A percentile compares a stretch with the other conserved stretches of the same genome.
These are phyloP conservation scores for Beauveria asiatica DNA, from an alignment of 2,329 filamentous ascomycete species.

Conservation along the genomic window DNA sequence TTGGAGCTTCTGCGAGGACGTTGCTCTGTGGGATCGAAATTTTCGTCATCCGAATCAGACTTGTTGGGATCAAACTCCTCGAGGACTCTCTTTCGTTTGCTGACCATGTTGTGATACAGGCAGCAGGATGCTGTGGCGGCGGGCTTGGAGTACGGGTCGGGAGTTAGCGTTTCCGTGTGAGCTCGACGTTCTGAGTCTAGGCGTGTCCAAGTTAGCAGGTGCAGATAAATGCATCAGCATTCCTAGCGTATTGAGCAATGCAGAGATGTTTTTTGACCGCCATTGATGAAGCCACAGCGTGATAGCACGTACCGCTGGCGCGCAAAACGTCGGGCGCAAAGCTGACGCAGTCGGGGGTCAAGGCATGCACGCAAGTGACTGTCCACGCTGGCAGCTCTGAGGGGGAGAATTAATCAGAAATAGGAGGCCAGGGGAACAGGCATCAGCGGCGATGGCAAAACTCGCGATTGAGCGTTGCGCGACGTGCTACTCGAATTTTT, in stretches of 20 bases:
- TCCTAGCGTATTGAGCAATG: background rate
- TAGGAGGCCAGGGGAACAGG: background rate
- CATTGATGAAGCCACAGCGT: background rate
- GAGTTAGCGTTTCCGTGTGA: background rate
- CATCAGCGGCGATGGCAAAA: background rate
- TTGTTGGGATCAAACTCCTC: conserved; percentile 58
- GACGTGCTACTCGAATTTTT: background rate
- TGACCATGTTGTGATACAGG: conserved; percentile 1
- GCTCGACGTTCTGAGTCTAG: background rate
- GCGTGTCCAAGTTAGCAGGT: background rate
- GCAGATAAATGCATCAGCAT: background rate
- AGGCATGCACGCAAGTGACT: background rate
- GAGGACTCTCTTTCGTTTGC: conserved; percentile 50
- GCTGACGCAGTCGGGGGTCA: background rate
- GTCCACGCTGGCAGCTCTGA: background rate
- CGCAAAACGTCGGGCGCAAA: conserved; percentile 2
- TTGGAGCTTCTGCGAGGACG: conserved; percentile 34
- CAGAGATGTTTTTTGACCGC: background rate
- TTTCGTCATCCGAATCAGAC: conserved; percentile 58
- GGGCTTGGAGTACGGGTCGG: background rate
- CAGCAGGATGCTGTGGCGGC: background rate
- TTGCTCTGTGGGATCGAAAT: conserved; percentile 49
- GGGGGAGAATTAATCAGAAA: background rate
- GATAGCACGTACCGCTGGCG: background rate
- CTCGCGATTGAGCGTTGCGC: background rate